A percentile compares a stretch with the other conserved stretches of the same genome.
Conservation (phyloP, 306 rosid species). For the Comarum palustre region DNA sequence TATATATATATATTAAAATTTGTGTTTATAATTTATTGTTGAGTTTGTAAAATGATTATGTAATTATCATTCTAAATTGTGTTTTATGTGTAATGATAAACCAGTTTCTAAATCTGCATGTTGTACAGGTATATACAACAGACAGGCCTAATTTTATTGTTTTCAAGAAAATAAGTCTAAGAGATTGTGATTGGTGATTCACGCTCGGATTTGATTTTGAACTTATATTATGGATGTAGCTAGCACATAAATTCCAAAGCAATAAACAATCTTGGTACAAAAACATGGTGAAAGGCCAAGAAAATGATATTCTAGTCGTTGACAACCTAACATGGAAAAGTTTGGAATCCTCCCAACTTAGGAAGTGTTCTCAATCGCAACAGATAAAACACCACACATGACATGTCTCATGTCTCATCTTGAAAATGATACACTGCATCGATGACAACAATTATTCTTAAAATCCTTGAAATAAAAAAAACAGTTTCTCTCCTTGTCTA, state of each 20-base stretch:
- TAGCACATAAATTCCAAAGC: background rate
- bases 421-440: background rate
- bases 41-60: too few species aligned
- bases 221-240: background rate
- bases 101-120: too few species aligned
- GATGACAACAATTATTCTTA: background rate
- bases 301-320: background rate
- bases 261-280: background rate
- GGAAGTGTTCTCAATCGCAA: background rate
- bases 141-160: too few species aligned
- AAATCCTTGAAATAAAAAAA: background rate
- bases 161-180: background rate
- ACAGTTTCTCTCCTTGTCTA: background rate
- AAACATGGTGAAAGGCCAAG: background rate
- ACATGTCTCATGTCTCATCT: background rate
- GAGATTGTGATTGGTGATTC: background rate
- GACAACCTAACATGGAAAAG: background rate
- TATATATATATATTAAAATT: too few species aligned
- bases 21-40: too few species aligned
- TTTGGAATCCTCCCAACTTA: background rate
- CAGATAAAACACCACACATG: background rate
- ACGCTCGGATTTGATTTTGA: background rate
- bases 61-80: too few species aligned
- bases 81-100: too few species aligned
- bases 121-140: too few species aligned